A percentile compares a stretch with the other conserved stretches of the same genome.
Conservation (phyloP, 495 filamentous ascomycete genomes). For the Talaromyces nanjingensis region DNA sequence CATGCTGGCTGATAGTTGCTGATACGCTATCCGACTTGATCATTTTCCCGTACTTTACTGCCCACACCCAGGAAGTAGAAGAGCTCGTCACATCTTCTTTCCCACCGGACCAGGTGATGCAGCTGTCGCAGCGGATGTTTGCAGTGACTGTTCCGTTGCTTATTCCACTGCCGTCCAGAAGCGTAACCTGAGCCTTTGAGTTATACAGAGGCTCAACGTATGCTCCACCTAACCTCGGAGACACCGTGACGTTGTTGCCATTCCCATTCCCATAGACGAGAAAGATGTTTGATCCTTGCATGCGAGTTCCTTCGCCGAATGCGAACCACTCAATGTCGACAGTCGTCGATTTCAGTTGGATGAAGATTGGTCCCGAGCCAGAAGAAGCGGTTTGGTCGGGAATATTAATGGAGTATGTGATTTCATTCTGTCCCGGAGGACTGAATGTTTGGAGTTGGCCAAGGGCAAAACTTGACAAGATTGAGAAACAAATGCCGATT, state of each 20-base stretch:
- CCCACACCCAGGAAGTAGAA: constrained; percentile 53
- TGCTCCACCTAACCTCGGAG: constrained; percentile 43
- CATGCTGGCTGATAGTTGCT: constrained; percentile 49
- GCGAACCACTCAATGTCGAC: constrained; percentile 50
- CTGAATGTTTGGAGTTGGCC: constrained; percentile 9
- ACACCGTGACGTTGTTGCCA: constrained; percentile 50
- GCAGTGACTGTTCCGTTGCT: constrained; percentile 49
- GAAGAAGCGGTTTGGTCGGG: constrained; percentile 13
- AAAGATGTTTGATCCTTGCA: constrained; percentile 58
- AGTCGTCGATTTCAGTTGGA: constrained; percentile 52
- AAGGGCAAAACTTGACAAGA: not conserved
- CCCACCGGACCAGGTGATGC: constrained; percentile 44
- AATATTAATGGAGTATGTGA: constrained; percentile 16
- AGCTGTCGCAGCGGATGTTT: constrained; percentile 50
- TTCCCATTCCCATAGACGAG: constrained; percentile 52
- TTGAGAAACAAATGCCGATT: not conserved
- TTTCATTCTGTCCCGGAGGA: constrained; percentile 10
- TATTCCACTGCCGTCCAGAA: constrained; percentile 54
- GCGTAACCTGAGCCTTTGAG: constrained; percentile 31
- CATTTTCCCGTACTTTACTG: constrained; percentile 47
- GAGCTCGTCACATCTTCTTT: constrained; percentile 32
- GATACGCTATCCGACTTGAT: constrained; percentile 42
- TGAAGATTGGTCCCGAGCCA: constrained; percentile 35
- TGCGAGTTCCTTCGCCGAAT: constrained; percentile 49
- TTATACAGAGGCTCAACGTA: constrained; percentile 44